phyloP scores from a whole-genome alignment of 768 basidiomycete species.

The Termitomyces sp. region DNA sequence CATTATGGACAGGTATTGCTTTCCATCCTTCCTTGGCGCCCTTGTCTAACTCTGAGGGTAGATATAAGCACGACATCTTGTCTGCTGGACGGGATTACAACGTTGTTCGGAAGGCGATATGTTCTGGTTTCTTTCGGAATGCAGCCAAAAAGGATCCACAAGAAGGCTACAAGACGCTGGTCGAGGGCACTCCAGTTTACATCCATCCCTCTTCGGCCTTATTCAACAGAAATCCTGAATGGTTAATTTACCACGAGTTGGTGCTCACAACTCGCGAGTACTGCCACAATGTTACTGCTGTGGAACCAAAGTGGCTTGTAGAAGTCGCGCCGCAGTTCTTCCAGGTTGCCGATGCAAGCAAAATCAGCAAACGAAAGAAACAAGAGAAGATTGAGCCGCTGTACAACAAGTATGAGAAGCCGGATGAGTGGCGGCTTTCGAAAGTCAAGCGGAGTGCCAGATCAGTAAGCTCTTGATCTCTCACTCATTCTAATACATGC shows the following conservation, averaged over 20 bases:
- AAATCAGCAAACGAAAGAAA: slow-evolving; percentile 93
- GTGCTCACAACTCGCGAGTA: slow-evolving; percentile 96
- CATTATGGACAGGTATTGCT: slow-evolving; percentile 91
- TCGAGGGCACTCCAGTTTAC: slow-evolving; percentile 98
- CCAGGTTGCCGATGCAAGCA: slow-evolving; percentile 96
- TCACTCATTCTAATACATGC: slow-evolving; percentile 6
- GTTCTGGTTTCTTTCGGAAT: slow-evolving; percentile 96
- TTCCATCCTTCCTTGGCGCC: neutral
- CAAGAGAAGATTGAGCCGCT: slow-evolving; percentile 97
- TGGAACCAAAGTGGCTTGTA: slow-evolving; percentile 98
- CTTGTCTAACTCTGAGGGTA: slow-evolving; percentile 21
- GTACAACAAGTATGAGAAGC: slow-evolving; percentile 92
- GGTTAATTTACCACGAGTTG: slow-evolving; percentile 93
- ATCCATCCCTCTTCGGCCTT: slow-evolving; percentile 96
- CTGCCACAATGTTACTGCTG: slow-evolving; percentile 87
- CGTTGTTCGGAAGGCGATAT: slow-evolving; percentile 89
- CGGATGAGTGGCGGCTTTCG: slow-evolving; percentile 91
- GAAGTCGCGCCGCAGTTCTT: slow-evolving; percentile 99
- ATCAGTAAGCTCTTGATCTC: slow-evolving; percentile 42
- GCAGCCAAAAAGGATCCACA: slow-evolving; percentile 98
- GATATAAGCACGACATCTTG: slow-evolving; percentile 95
- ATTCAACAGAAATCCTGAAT: slow-evolving; percentile 96
- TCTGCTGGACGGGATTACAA: slow-evolving; percentile 93
- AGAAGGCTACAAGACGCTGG: slow-evolving; percentile 97
- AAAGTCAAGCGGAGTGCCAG: slow-evolving; percentile 89